phyloP scores from a whole-genome alignment of 208 protist species.

The Naegleria lovaniensis region DNA sequence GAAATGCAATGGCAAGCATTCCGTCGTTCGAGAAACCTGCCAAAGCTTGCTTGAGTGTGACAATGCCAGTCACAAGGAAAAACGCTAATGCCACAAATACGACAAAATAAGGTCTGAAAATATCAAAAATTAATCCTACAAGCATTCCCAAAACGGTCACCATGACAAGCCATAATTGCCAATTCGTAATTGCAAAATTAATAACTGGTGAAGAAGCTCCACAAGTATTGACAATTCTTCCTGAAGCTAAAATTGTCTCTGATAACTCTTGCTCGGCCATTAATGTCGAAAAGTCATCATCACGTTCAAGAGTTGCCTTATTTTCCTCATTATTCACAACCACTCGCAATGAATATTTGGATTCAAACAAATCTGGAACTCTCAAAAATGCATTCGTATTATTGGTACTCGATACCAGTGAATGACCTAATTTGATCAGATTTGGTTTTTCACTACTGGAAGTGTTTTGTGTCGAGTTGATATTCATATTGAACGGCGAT shows the following conservation, averaged over 20 bases:
- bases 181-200: background rate
- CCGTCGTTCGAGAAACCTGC: conserved; percentile 32
- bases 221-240: background rate
- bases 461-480: too few relatives aligned
- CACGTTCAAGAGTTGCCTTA: background rate
- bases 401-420: background rate
- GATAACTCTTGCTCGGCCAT: too few relatives aligned
- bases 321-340: too few relatives aligned
- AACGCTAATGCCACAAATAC: conserved; percentile 15
- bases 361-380: background rate
- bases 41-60: conserved; percentile 14
- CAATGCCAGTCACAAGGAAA: background rate
- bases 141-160: background rate
- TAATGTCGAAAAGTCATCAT: too few relatives aligned
- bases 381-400: background rate
- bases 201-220: background rate
- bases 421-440: too few relatives aligned
- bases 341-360: background rate
- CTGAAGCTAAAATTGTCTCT: too few relatives aligned
- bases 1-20: conserved; percentile 24
- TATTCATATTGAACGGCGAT: too few relatives aligned
- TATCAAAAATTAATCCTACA: background rate
- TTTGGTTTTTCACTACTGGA: too few relatives aligned
- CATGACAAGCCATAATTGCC: background rate
- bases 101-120: conserved; percentile 9